Evolutionary conservation across 805 yeast genomes (phyloP).

Genomic region (Kluyveromyces starmeri): DNA sequence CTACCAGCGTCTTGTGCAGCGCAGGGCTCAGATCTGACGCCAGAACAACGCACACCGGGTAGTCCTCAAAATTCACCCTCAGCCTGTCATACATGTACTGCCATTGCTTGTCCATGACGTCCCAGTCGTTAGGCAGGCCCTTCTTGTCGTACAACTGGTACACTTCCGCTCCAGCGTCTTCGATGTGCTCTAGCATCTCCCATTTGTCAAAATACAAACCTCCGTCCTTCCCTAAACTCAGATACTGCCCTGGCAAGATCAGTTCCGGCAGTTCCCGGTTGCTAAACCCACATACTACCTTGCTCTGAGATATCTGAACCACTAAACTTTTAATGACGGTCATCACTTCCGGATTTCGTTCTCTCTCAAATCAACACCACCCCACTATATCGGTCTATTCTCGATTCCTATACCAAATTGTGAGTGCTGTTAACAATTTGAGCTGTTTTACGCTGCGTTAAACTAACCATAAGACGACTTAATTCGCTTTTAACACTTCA

Average conservation of each 20-base stretch:
- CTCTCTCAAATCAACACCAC: no score
- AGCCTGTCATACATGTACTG: constrained; percentile 46
- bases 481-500: no score
- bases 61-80: constrained; percentile 47
- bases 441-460: no score
- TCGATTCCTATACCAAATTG: no score
- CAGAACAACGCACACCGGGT: constrained; percentile 49
- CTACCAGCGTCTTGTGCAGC: constrained; percentile 52
- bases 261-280: constrained; percentile 54
- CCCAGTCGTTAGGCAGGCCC: constrained; percentile 67
- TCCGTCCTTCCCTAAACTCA: constrained; percentile 8
- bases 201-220: constrained; percentile 20
- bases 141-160: constrained; percentile 5
- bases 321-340: constrained; percentile 48
- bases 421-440: no score
- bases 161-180: constrained; percentile 6
- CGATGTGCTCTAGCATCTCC: constrained; percentile 20
- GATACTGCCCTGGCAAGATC: constrained; percentile 47
- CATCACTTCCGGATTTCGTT: no score
- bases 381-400: no score
- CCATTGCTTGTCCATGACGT: constrained; percentile 61
- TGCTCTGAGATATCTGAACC: constrained; percentile 57
- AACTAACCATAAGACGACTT: no score
- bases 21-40: constrained; percentile 21
- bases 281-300: constrained; percentile 65